Conservation (phyloP, 108 stramenopile genomes). For the Nitzschia sp. region DNA sequence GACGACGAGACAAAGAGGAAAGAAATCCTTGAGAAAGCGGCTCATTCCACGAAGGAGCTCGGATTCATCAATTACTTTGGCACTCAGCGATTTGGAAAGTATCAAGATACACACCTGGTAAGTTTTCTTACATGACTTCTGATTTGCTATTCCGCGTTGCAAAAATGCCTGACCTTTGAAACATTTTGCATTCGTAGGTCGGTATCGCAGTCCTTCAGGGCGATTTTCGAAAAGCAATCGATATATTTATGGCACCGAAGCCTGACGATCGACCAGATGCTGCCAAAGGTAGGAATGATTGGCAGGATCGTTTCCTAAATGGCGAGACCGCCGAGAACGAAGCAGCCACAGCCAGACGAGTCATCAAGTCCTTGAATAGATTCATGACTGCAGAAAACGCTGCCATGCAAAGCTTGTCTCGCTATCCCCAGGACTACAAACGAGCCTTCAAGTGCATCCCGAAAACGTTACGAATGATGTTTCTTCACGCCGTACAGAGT, state of each 20-base stretch:
- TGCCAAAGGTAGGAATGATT: constrained; percentile 54
- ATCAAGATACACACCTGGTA: constrained; percentile 69
- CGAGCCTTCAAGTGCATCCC: constrained; percentile 76
- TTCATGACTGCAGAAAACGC: constrained; percentile 77
- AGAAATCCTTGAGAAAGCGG: constrained; percentile 50
- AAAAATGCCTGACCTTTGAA: no score
- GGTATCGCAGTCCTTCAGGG: constrained; percentile 79
- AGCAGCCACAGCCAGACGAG: constrained; percentile 49
- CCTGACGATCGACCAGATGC: constrained; percentile 50
- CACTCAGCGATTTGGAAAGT: constrained; percentile 94
- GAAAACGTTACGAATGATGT: constrained; percentile 88
- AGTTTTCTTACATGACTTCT: no score
- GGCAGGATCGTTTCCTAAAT: constrained; percentile 71
- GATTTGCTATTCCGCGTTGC: no score
- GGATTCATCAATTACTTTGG: constrained; percentile 96
- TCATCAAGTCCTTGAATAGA: constrained; percentile 45
- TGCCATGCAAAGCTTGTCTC: constrained; percentile 57
- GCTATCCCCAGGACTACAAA: constrained; percentile 79
- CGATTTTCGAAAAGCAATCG: constrained; percentile 73
- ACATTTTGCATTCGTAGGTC: constrained; percentile 16
- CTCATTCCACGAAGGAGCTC: constrained; percentile 40
- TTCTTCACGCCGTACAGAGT: constrained; percentile 79
- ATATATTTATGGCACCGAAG: constrained; percentile 86
- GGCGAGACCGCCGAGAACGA: constrained; percentile 55
- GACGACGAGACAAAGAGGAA: constrained; percentile 15